Conservation (phyloP, 192 early-diverging fungal genomes). For the Fimicolochytrium jonesii region DNA sequence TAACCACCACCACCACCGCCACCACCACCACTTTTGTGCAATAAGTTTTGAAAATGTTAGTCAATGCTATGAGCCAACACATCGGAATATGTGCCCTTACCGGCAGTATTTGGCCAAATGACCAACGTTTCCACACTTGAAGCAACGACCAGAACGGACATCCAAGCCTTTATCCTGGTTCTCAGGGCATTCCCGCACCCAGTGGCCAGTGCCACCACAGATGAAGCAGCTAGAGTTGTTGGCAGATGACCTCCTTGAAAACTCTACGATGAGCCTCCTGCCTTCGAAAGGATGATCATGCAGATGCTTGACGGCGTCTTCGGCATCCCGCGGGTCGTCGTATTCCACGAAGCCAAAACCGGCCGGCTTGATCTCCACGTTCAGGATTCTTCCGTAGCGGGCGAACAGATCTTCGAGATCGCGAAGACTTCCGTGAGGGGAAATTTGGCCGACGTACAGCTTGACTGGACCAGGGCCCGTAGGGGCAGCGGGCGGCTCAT, state of each 20-base stretch:
- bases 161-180: conserved; percentile 47
- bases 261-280: conserved; percentile 44
- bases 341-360: conserved; percentile 55
- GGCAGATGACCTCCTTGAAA: conserved; percentile 14
- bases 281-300: conserved; percentile 44
- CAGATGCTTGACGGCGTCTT: conserved; percentile 43
- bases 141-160: conserved; percentile 51
- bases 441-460: conserved; percentile 48
- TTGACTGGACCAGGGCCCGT: conserved; percentile 27
- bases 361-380: conserved; percentile 47
- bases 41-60: not conserved
- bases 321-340: conserved; percentile 43
- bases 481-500: too few relatives aligned
- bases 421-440: conserved; percentile 22
- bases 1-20: conserved; percentile 4
- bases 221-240: conserved; percentile 42
- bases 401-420: conserved; percentile 49
- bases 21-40: not conserved
- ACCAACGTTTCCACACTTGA: conserved; percentile 48
- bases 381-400: conserved; percentile 34
- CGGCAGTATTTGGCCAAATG: conserved; percentile 50
- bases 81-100: conserved; percentile 25
- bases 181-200: conserved; percentile 53
- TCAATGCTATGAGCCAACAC: not conserved
- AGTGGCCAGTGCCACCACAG: conserved; percentile 45